A percentile compares a stretch with the other conserved stretches of the same genome.
Evolutionary conservation across 495 filamentous ascomycete genomes (phyloP).

Genomic region (Penicillium arizonense): DNA sequence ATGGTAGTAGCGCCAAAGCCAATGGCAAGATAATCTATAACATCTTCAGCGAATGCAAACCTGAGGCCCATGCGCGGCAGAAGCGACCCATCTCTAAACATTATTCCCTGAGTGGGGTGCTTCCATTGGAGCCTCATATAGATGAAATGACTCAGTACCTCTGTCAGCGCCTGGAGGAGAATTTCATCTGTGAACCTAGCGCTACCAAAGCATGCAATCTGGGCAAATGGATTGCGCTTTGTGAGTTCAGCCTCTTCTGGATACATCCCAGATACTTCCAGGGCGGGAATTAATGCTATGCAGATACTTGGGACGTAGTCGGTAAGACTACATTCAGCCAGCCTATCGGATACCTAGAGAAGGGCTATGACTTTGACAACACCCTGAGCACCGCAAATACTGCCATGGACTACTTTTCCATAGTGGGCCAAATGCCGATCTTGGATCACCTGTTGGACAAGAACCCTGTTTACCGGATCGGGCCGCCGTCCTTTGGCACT

Average conservation of each 20-base stretch:
- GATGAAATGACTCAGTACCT: conserved; percentile 31
- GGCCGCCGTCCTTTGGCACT: conserved; percentile 19
- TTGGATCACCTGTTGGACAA: conserved; percentile 61
- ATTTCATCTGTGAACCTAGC: conserved; percentile 23
- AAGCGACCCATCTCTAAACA: conserved; percentile 38
- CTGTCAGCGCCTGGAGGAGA: conserved; percentile 30
- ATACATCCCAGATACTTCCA: background rate
- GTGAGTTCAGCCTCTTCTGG: conserved; percentile 6
- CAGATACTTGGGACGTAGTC: conserved; percentile 38
- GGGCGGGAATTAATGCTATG: background rate
- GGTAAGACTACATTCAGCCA: conserved; percentile 34
- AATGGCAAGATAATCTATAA: conserved; percentile 35
- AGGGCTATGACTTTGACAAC: conserved; percentile 32
- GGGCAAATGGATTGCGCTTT: conserved; percentile 32
- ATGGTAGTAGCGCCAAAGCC: conserved; percentile 30
- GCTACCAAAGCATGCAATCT: conserved; percentile 23
- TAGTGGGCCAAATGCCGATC: conserved; percentile 58
- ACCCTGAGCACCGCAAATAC: conserved; percentile 11
- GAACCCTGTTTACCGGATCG: conserved; percentile 43
- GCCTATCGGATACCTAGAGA: conserved; percentile 35
- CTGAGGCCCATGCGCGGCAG: conserved; percentile 23
- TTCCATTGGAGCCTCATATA: conserved; percentile 32
- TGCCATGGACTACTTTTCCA: conserved; percentile 22
- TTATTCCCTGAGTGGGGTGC: conserved; percentile 28
- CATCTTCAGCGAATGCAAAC: conserved; percentile 30